Base-by-base conservation (phyloP, 495 filamentous ascomycete species). In the Annulohypoxylon bovei region DNA sequence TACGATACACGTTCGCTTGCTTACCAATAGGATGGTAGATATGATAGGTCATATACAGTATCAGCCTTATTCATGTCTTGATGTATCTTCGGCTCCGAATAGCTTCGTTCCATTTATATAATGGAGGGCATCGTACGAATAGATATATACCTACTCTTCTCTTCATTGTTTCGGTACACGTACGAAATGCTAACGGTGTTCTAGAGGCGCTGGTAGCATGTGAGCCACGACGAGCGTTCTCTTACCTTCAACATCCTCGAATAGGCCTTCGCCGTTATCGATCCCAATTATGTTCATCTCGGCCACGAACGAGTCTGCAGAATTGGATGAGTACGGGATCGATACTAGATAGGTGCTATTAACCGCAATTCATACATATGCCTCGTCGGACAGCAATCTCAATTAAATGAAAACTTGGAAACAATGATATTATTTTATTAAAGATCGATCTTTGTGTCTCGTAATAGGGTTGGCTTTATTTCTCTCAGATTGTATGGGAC, bases 11-110 rank as follows among this genome's bases (percentile, higher is more conserved):
- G 11, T 37, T 20, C 16, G 6, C 16, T 55, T 35, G 8, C 30
- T 55, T 52, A 52, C 47, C 47, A 30, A n/a, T 16, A 1, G 53
- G 18, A 39, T 56, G 33, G 32, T 39, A 57, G 27, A 33, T 6
- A 8, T 42, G 54, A 40, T 22, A 57, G 28, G 52, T 37, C 30
- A 39, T 23, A n/a, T 40, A 25, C 4, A 25, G 8, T 11, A 53
- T 33, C 27, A 53, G 49, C 47, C 33, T 46, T 52, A 62, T 47
- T 39, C 4, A n/a, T 37, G 18, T 30, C 20, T 52, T 52, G 47
- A 25, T 16, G 14, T 30, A 6, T 28, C 12, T 52, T 20, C n/a
- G 6, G 16, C 1, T 1, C 39, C n/a, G 39, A 42, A n/a, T 22
- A 46, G 4, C 18, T 46, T 20, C 18, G 6, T 46, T 46, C 18